These are phyloP conservation scores for Malus domestica DNA, from an alignment of 306 rosid genomes.

Conservation along the genomic window DNA sequence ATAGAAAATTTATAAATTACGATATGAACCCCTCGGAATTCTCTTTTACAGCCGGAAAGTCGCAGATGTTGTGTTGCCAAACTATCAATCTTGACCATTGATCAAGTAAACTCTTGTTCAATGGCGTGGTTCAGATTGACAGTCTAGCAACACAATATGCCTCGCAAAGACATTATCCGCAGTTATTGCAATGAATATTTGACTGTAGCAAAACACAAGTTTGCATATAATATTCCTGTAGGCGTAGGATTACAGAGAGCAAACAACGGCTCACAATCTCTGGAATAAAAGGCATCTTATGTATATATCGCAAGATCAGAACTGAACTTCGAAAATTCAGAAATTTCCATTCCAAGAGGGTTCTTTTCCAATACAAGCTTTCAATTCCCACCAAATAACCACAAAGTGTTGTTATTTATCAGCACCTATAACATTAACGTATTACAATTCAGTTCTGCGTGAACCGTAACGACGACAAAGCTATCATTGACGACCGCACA, in stretches of 20 bases:
- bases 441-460: conserved; percentile 1
- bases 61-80: neutral
- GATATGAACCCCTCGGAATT: neutral
- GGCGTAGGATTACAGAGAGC: neutral
- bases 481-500: neutral
- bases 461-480: neutral
- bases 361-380: neutral
- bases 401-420: neutral
- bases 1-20: neutral
- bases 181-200: neutral
- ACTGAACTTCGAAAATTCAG: neutral
- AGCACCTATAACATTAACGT: neutral
- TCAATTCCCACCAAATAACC: neutral
- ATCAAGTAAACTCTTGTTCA: neutral
- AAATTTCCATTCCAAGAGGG: neutral
- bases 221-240: neutral
- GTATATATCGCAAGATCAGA: neutral
- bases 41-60: neutral
- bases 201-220: neutral
- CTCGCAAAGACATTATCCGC: neutral
- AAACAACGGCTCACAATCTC: neutral
- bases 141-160: neutral
- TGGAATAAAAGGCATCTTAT: neutral
- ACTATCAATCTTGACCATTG: conserved; percentile 1
- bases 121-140: neutral